These are phyloP conservation scores for Coemansia sp. DNA, from an alignment of 192 early-diverging fungal species.

Conservation along the genomic window DNA sequence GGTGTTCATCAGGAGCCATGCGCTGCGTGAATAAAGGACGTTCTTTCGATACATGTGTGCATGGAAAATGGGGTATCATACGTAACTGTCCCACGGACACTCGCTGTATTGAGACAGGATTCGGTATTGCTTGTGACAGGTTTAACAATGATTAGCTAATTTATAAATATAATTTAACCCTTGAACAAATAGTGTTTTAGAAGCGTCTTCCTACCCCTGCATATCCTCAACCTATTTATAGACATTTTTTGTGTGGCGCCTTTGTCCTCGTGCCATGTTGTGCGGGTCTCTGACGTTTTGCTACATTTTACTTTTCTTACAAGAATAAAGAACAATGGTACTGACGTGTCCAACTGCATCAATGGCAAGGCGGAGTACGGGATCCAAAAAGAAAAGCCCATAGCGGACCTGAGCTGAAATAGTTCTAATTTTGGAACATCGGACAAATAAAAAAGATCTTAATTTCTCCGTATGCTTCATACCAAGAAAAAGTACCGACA, in stretches of 20 bases:
- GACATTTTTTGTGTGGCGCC: background rate
- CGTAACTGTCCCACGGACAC: conserved; percentile 38
- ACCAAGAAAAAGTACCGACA: background rate
- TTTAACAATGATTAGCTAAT: background rate
- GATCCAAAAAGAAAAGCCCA: too few species aligned
- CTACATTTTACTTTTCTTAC: too few species aligned
- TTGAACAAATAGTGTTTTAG: background rate
- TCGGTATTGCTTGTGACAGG: conserved; percentile 35
- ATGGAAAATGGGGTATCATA: conserved; percentile 42
- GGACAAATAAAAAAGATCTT: background rate
- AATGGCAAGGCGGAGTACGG: too few species aligned
- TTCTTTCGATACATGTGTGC: conserved; percentile 46
- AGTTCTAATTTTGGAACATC: too few species aligned
- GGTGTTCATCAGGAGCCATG: conserved; percentile 21
- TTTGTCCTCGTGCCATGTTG: too few species aligned
- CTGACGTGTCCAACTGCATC: too few species aligned
- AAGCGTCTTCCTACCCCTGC: background rate
- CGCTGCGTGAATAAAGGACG: conserved; percentile 18
- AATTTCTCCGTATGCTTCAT: background rate
- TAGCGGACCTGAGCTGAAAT: too few species aligned
- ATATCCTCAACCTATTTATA: background rate
- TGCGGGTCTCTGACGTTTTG: too few species aligned
- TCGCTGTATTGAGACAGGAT: conserved; percentile 15
- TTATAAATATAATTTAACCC: background rate
- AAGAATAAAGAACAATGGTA: too few species aligned